These are phyloP conservation scores for Amaranthus tricolor DNA, from an alignment of 179 eudicot species.

Conservation along the genomic window DNA sequence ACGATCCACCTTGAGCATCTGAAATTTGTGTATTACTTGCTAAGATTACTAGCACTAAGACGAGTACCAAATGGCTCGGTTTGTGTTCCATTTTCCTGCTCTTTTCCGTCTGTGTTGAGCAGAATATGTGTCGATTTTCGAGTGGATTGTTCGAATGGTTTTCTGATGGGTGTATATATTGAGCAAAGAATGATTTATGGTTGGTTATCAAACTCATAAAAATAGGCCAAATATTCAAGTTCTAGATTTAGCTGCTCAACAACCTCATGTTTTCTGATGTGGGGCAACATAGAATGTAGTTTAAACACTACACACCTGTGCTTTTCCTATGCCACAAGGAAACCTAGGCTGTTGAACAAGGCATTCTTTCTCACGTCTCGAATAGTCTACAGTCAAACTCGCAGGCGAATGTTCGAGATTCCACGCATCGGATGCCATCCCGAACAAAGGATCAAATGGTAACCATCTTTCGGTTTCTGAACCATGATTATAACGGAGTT, in stretches of 20 bases:
- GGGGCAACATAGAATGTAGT: background rate
- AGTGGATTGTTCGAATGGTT: background rate
- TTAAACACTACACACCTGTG: background rate
- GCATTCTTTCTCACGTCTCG: background rate
- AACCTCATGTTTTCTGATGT: slow-evolving; percentile 15
- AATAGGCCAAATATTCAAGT: slow-evolving; percentile 17
- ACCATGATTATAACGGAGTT: no score
- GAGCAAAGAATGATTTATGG: slow-evolving; percentile 7
- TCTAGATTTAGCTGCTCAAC: slow-evolving; percentile 32
- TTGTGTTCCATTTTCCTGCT: slow-evolving; percentile 12
- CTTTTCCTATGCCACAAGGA: background rate
- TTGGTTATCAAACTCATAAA: slow-evolving; percentile 34
- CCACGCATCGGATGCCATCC: no score
- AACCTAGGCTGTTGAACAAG: background rate
- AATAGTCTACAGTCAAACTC: no score
- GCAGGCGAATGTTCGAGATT: no score
- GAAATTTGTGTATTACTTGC: background rate
- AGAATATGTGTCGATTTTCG: no score
- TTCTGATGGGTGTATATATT: slow-evolving; percentile 1
- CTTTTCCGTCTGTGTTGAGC: no score
- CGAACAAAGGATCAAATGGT: no score
- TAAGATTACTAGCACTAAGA: slow-evolving; percentile 16
- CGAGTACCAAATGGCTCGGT: slow-evolving; percentile 4
- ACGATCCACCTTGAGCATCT: slow-evolving; percentile 22
- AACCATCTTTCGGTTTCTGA: no score